Evolutionary conservation across 805 yeast species (phyloP), one percentile per base, ranked within the genome.

Genomic region (Cephaloascus fragrans): DNA sequence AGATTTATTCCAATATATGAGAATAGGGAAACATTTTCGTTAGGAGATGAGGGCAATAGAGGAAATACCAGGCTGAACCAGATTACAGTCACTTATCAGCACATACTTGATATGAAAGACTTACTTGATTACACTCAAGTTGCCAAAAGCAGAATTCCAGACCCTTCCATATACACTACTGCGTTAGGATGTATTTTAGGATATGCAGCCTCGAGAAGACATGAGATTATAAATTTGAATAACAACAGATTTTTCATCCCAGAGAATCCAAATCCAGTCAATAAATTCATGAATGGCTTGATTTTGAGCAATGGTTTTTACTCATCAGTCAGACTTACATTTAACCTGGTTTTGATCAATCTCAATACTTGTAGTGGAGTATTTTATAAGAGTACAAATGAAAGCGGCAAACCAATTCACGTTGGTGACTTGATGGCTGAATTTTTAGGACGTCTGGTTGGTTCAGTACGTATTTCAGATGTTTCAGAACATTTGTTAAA

Each of bases 321-420:
- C 46, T 52, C 56, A 6, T 52, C 61, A 23, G 53, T 56, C 32
- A 39, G 50, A 16, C 55, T 57, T 15, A 46, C 57, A 8, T 49
- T 43, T 38, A 51, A 54, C 23, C 44, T 45, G 34, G 42, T 56
- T 31, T 43, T 53, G 39, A 42, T 56, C 31, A 55, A 55, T 42
- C 44, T 53, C 26, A 51, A 57, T 38, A 49, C 56, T 6, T 53
- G 52, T 23, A 47, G 55, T 3, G 52, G 56, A 32, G 56, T 47
- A 1, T 55, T 55, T 32, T 44, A 53, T 38, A 48, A 52, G 19
- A 44, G 57, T 3, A 57, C 50, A 19, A 50, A 48, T 10, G 39
- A 46, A 28, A 40, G 45, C 39, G 54, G 54, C 31, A 37, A 48
- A 12, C 51, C 44, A 37, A 48, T 50, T 52, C 44, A 41, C 18